Conservation (phyloP, 176 grass and related monocot species). For the Oryza rufipogon region DNA sequence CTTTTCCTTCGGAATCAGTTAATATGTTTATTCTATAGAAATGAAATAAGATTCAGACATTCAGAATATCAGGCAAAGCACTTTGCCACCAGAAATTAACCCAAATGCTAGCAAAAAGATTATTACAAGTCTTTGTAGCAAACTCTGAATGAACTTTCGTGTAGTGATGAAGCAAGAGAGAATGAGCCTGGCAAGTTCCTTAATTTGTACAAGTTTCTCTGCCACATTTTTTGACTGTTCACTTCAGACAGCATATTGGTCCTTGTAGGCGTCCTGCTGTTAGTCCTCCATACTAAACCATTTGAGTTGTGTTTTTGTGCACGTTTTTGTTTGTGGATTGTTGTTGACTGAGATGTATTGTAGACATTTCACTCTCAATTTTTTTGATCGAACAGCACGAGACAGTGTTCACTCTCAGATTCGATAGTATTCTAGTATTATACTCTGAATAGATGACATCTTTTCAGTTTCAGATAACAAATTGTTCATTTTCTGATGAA, state of each 20-base stretch:
- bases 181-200: background rate
- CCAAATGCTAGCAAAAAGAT: background rate
- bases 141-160: background rate
- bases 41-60: background rate
- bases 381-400: too few relatives aligned
- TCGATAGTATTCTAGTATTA: background rate
- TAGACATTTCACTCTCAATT: background rate
- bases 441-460: background rate
- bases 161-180: background rate
- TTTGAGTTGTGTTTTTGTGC: background rate
- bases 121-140: background rate
- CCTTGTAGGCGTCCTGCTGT: too few relatives aligned
- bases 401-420: background rate
- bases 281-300: background rate
- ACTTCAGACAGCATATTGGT: background rate
- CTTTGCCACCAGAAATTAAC: background rate
- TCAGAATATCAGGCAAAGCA: background rate
- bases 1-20: background rate
- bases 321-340: background rate
- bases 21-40: background rate
- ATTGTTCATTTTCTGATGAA: background rate
- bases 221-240: background rate
- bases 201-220: background rate
- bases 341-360: background rate
- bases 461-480: background rate